Base-by-base conservation (phyloP, 306 rosid species). In the Arachis stenosperma region DNA sequence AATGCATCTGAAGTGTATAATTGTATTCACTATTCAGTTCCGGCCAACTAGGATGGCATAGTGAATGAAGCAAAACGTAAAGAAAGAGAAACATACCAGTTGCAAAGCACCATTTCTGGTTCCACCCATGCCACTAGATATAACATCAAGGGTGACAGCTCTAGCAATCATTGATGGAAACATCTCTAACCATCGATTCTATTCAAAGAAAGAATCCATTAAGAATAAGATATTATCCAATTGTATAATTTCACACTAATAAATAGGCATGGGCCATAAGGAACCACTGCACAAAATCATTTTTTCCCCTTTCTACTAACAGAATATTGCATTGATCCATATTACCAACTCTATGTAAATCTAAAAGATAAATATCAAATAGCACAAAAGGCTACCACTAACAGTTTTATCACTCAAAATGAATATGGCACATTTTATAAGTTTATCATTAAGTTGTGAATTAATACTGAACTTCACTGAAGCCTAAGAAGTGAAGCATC, bases 161-260 rank as follows among this genome's bases (percentile, higher is more conserved):
- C 93, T 79, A 79, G 99, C 93, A 69, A 91, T 78, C 81, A 86
- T 65, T 43, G 88, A 81, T 7, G 90, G 89, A 70, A 95, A 95
- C 98, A 91, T 90, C 64, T 90, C 97, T 33, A 76, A 80, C 90
- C 96, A 92, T 9, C 93, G 97, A 75, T 85, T 87, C 99, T 95
- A 54, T 62, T 63, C 77, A 46, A 61, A 69, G 3, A 69, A 43
- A 75, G 62, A 69, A 57, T 41, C 63, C 78, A 74, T 64, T 58
- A 76, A 59, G 2, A 83, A 51, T 46, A 68, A 46, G 40, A 69
- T 47, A 61, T 7, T 37, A 30, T 41, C 73, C 51, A 73, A 72
- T 52, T 8, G 27, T 33, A 33, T 33, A 78, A 65, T 70, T 58
- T 29, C 39, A 71, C 22, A 41, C 69, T 57, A 11, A 37, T 29